Evolutionary conservation across 129 eudicot species (phyloP).

Genomic region (Flaveria trinervia): DNA sequence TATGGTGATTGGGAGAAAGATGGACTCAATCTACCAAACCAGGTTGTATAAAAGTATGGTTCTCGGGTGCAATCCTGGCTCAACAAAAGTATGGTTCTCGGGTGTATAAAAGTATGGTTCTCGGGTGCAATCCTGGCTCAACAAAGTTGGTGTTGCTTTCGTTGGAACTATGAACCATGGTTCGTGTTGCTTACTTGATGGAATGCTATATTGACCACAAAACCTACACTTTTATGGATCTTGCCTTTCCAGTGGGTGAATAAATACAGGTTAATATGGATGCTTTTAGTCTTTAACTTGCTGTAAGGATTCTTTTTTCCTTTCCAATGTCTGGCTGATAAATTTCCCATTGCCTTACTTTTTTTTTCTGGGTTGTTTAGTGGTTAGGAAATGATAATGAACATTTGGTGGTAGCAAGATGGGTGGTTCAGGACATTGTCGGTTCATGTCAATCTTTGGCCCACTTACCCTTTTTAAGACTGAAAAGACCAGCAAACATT

Average conservation of each 20-base stretch:
- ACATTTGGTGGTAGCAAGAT: background rate
- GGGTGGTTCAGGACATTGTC: background rate
- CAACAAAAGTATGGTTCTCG: conserved; percentile 35
- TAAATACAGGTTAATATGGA: conserved; percentile 21
- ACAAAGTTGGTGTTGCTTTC: conserved; percentile 10
- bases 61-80: conserved; percentile 32
- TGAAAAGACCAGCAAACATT: background rate
- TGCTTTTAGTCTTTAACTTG: background rate
- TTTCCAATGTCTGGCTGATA: background rate
- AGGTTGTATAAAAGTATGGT: conserved; percentile 41
- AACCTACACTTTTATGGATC: conserved; percentile 8
- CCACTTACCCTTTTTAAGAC: background rate
- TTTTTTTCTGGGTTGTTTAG: background rate
- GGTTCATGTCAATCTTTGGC: background rate
- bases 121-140: conserved; percentile 30
- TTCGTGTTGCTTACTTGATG: conserved; percentile 23
- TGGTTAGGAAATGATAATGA: too few relatives aligned
- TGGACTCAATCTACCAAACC: conserved; percentile 20
- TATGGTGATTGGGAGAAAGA: conserved; percentile 34
- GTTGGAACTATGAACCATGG: conserved; percentile 20
- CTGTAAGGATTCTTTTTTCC: background rate
- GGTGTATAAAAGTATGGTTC: conserved; percentile 41
- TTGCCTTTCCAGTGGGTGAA: background rate
- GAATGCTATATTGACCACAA: background rate
- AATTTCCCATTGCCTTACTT: background rate